phyloP scores from a whole-genome alignment of 805 yeast genomes.

The Candida glaebosa region DNA sequence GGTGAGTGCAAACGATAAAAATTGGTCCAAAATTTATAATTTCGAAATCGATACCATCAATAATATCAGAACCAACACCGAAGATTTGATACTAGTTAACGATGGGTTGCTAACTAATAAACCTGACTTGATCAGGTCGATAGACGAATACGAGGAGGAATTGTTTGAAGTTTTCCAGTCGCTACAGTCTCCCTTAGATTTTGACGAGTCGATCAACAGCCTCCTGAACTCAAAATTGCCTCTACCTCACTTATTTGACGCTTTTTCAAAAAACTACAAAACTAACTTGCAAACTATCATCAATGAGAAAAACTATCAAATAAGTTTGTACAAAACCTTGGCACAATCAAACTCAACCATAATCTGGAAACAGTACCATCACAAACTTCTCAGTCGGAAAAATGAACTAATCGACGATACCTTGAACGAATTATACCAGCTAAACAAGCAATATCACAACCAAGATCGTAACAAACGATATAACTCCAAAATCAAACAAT shows the following conservation, averaged over 20 bases:
- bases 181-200: constrained; percentile 31
- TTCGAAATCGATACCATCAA: constrained; percentile 35
- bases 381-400: constrained; percentile 20
- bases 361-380: constrained; percentile 34
- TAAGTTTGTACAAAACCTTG: constrained; percentile 17
- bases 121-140: constrained; percentile 14
- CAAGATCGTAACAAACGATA: constrained; percentile 14
- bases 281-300: constrained; percentile 20
- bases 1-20: constrained; percentile 24
- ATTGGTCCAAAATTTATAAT: constrained; percentile 30
- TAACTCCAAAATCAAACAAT: constrained; percentile 13
- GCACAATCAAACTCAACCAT: constrained; percentile 22
- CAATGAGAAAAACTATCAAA: constrained; percentile 30
- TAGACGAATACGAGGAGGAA: constrained; percentile 30
- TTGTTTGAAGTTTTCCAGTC: constrained; percentile 25
- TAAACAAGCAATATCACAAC: constrained; percentile 28
- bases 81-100: constrained; percentile 21
- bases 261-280: constrained; percentile 14
- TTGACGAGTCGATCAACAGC: constrained; percentile 23
- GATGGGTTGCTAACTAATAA: constrained; percentile 11
- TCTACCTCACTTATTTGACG: constrained; percentile 10
- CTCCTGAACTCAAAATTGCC: constrained; percentile 8
- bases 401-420: constrained; percentile 24
- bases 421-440: constrained; percentile 21
- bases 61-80: constrained; percentile 28